Percentiles rank a stretch among this genome's conserved stretches.
phyloP scores from a whole-genome alignment of 805 yeast species.

The Lachancea dasiensis region DNA sequence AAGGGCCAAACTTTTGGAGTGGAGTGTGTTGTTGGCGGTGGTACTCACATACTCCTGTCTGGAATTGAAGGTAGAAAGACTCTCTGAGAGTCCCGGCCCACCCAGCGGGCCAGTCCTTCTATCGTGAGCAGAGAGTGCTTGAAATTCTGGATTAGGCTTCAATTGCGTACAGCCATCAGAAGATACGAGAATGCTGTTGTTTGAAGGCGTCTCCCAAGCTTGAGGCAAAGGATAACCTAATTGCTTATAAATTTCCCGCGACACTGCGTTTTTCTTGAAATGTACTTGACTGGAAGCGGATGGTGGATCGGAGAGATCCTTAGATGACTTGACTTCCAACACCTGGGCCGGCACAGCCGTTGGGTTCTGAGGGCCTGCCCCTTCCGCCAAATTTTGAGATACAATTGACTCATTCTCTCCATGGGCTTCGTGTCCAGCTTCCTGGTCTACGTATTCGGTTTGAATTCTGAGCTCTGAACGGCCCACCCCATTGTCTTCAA shows the following conservation, averaged over 20 bases:
- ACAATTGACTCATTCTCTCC: slow-evolving; percentile 1
- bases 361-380: slow-evolving; percentile 1
- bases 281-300: slow-evolving; percentile 11
- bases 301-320: slow-evolving; percentile 7
- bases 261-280: slow-evolving; percentile 18
- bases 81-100: slow-evolving; percentile 18
- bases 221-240: slow-evolving; percentile 28
- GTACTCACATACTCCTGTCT: slow-evolving; percentile 26
- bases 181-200: slow-evolving; percentile 23
- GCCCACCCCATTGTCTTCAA: slow-evolving; percentile 1
- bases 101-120: slow-evolving; percentile 16
- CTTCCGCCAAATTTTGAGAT: neutral
- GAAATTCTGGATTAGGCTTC: slow-evolving; percentile 26
- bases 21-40: slow-evolving; percentile 26
- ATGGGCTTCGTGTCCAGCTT: slow-evolving; percentile 1
- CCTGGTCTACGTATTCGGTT: neutral
- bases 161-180: slow-evolving; percentile 26
- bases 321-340: slow-evolving; percentile 3
- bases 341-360: neutral
- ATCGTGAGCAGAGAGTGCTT: slow-evolving; percentile 19
- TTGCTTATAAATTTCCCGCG: slow-evolving; percentile 22
- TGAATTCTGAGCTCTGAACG: neutral
- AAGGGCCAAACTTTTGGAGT: slow-evolving; percentile 20
- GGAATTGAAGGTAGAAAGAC: slow-evolving; percentile 8
- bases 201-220: slow-evolving; percentile 25